Evolutionary conservation across 139 green algal species (phyloP).

Genomic region (Chlamydomonas incerta): DNA sequence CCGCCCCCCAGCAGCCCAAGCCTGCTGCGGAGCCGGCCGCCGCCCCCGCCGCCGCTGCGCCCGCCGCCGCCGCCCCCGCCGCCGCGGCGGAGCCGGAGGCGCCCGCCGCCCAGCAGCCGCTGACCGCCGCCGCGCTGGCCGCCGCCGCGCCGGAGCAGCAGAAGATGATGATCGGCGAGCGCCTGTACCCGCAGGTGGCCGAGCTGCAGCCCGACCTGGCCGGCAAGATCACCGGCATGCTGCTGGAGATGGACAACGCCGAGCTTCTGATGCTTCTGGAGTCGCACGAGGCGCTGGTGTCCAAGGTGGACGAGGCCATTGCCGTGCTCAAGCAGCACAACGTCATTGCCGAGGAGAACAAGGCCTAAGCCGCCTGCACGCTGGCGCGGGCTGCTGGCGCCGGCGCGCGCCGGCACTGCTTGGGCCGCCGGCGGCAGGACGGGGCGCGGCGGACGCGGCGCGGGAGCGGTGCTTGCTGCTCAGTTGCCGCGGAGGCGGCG

Average conservation of each 20-base stretch:
- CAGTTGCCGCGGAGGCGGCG: too few species aligned
- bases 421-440: too few species aligned
- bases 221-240: conserved; percentile 96
- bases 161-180: conserved; percentile 93
- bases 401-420: not conserved
- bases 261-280: conserved; percentile 93
- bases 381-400: too few species aligned
- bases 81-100: conserved; percentile 35
- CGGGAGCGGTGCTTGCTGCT: too few species aligned
- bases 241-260: conserved; percentile 95
- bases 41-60: conserved; percentile 15
- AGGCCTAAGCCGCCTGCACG: conserved; percentile 3
- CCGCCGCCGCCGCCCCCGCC: conserved; percentile 41
- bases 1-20: not conserved
- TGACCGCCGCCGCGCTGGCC: conserved; percentile 80
- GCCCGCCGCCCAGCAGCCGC: conserved; percentile 42
- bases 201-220: conserved; percentile 84
- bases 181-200: conserved; percentile 87
- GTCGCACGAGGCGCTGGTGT: conserved; percentile 70
- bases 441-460: too few species aligned
- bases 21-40: not conserved
- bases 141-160: conserved; percentile 84
- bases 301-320: conserved; percentile 94
- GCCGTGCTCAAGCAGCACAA: conserved; percentile 87
- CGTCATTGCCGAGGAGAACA: conserved; percentile 66